A percentile compares a stretch with the other conserved stretches of the same genome.
These are phyloP conservation scores for Eucalyptus microcorys DNA, from an alignment of 345 rosid genomes.

Conservation along the genomic window DNA sequence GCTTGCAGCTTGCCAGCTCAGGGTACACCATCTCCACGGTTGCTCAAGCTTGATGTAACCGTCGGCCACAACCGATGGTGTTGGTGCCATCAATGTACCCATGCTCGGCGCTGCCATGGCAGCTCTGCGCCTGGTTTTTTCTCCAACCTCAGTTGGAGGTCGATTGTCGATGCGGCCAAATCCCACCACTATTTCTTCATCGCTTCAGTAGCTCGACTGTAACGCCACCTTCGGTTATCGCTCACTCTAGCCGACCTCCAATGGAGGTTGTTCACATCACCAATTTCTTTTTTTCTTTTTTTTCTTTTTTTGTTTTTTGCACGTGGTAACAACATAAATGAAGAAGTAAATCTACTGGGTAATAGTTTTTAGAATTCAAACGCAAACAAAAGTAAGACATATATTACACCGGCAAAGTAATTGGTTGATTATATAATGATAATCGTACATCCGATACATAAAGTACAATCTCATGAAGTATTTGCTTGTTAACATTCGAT, in stretches of 20 bases:
- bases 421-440: background rate
- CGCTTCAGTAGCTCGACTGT: background rate
- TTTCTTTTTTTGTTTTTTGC: background rate
- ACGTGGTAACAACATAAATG: background rate
- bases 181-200: background rate
- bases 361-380: background rate
- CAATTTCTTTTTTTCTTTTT: fast-evolving
- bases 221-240: background rate
- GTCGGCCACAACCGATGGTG: background rate
- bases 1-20: background rate
- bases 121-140: background rate
- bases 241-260: background rate
- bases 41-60: background rate
- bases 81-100: background rate
- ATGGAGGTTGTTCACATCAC: no score
- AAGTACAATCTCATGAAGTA: background rate
- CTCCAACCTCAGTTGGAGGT: background rate
- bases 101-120: background rate
- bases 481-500: background rate
- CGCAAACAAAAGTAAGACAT: background rate
- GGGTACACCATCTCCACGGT: background rate
- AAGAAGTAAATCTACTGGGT: background rate
- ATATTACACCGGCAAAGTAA: background rate
- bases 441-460: background rate
- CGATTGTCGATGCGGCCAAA: background rate